Base-by-base conservation (phyloP, 1,284 basidiomycete genomes). In the Fomitiporia mediterranea region DNA sequence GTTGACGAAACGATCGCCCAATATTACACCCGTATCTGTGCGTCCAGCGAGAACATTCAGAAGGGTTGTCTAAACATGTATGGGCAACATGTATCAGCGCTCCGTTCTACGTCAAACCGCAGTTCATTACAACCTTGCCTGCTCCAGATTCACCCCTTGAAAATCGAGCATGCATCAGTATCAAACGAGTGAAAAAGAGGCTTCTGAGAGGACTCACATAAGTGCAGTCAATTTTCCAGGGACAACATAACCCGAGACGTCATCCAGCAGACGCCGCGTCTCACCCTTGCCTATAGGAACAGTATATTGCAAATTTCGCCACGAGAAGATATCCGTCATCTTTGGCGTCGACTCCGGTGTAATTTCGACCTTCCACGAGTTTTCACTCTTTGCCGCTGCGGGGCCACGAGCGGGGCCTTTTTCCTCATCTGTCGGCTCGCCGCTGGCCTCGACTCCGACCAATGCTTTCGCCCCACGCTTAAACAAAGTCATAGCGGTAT, bases 21-120 rank as follows among this genome's bases (percentile, higher is more conserved):
- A 77, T 42, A 95, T 80, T n/a, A 92, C 79, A 21, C 93, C 94
- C 54, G 79, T 82, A n/a, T 77, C 79, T n/a, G 82, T 81, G 13
- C 92, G 84, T 58, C 89, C 80, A 0, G 93, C 91, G 4, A 96
- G 74, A 1, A 90, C 91, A 67, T 96, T 92, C 50, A 95, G 74
- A 0, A 94, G 71, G 0, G 88, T 91, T 0, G 89, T 92, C 79
- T 89, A 67, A 28, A 32, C 44, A 27, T 21, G 28, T 58, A 77
- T 74, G 50, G 70, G 70, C 2, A 69, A 69, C 19, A 70, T 34
- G 62, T 58, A 54, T 43, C 55, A 15, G 42, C 21, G 27, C 42
- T 37, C 53, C 60, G 53, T 39, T 2, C 30, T 6, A 30, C n/a
- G 25, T 6, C 17, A 30, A 21, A n/a, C 17, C 28, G n/a, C 9